Evolutionary conservation across 2,329 filamentous ascomycete genomes (phyloP), one percentile per base, ranked within the genome.

Genomic region (Emergomyces pasteurianus): DNA sequence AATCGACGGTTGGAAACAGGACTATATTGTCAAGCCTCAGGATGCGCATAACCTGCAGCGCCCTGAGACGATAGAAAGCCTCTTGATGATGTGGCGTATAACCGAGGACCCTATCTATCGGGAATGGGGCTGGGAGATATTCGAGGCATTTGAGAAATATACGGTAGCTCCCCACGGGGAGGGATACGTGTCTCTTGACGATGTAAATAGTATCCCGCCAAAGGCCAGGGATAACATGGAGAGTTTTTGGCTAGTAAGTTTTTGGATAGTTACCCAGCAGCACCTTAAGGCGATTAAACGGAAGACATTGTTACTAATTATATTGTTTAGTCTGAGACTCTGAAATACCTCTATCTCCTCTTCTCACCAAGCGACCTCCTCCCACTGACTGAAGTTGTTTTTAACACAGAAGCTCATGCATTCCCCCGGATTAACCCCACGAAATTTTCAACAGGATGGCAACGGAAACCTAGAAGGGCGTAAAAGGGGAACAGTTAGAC

Each of bases 111-210:
- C 83, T 46, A 87, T 85, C 65, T 99, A 99, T 75, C 84, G 94
- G 31, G 86, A 96, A 69, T 97, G 92, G 92, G 94, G 94, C 14
- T 99, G 94, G 94, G 87, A 96, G 67, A 99, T 99, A 86, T 99
- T 99, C 78, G 86, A 90, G 72, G 86, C 87, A 0, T 99, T 99
- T 71, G 81, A 92, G 74, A 87, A 90, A 69, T 83, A 96, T 74
- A 95, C 90, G 0, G 47, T 34, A 18, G 57, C 40, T 43, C n/a
- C 42, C 66, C 65, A 40, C 69, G 71, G 76, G 47, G 68, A 71
- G 53, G 92, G 91, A 0, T 97, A 95, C 71, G 90, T 89, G 0
- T 92, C 88, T 66, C 79, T 97, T 63, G 80, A 81, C 23, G 84
- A 95, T 70, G 92, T 91, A 28, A 86, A 87, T 65, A 75, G 75